Evolutionary conservation across 179 eudicot genomes (phyloP), one percentile per base, ranked within the genome.

Genomic region (Amaranthus tricolor): DNA sequence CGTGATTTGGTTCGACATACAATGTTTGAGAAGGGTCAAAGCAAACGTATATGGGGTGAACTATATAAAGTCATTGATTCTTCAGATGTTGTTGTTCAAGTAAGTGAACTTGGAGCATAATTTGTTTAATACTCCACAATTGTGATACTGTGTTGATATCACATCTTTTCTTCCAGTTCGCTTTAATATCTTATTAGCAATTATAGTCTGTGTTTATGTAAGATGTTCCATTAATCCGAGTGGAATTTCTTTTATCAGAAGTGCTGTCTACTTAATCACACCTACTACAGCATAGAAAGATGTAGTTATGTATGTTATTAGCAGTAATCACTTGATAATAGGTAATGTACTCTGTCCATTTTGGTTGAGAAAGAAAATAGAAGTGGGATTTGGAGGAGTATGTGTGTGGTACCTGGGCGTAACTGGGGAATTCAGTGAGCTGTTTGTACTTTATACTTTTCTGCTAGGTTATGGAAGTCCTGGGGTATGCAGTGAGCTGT

Each of bases 11-110:
- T 91, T 74, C 85, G 99, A 50, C 98, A 95, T 79, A 89, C 83
- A 13, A 89, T 95, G 98, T 95, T 95, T 80, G 99, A 93, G 82
- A 95, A 95, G 81, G 98, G 99, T 77, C 98, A 95, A 86, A 95
- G 99, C 80, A 95, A 93, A 78, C 97, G 97, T 40, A 93, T 95
- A 82, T 95, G 99, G 99, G 96, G 99, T 77, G 98, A 95, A 85
- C 93, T 95, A 48, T 95, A 95, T 88, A 95, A 95, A 89, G 99
- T 95, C 11, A 81, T 95, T 44, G 99, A 95, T 79, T 95, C 99
- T 49, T 95, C 98, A 11, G 99, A 95, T 82, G 99, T 93, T 81
- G 94, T 95, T 84, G 88, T 95, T 66, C 99, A 95, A 95, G 98
- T 94, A 24, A 49, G 96, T 50, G 40, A 50, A 24, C 61, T 53